These are phyloP conservation scores for Neocucurbitaria cava DNA, from an alignment of 2,329 filamentous ascomycete genomes.

Conservation along the genomic window DNA sequence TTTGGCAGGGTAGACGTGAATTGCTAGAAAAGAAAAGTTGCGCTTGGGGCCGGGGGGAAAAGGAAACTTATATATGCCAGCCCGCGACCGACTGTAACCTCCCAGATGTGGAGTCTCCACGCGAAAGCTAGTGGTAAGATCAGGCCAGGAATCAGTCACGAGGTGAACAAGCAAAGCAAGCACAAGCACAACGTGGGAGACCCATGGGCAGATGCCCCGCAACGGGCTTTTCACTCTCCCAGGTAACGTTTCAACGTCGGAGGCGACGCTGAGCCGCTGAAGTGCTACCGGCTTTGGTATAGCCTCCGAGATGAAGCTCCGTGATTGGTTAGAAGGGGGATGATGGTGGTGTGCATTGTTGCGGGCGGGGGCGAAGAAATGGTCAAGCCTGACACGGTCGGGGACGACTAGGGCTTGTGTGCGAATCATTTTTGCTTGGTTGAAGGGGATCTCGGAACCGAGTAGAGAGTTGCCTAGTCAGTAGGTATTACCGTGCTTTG, in stretches of 20 bases:
- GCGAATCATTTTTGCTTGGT: constrained; percentile 15
- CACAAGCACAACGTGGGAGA: constrained; percentile 23
- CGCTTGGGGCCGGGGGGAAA: constrained; percentile 10
- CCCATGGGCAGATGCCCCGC: constrained; percentile 19
- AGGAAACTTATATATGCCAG: constrained; percentile 27
- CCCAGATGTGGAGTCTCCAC: no score
- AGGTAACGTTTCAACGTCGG: constrained; percentile 14
- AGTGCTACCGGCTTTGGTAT: constrained; percentile 23
- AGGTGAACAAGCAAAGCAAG: constrained; percentile 10
- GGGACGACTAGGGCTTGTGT: constrained; percentile 23
- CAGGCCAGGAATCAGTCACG: constrained; percentile 1
- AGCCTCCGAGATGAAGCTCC: constrained; percentile 18
- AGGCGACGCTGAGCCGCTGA: constrained; percentile 19
- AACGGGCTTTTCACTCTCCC: constrained; percentile 20
- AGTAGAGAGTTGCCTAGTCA: not conserved
- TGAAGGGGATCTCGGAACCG: constrained; percentile 4
- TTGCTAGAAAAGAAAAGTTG: not conserved
- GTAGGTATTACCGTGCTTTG: not conserved
- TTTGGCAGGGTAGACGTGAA: not conserved
- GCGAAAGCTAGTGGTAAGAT: constrained; percentile 1
- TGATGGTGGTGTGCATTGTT: constrained; percentile 7
- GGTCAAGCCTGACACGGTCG: constrained; percentile 27
- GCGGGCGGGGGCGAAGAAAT: constrained; percentile 12
- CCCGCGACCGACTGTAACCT: no score
- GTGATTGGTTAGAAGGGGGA: constrained; percentile 18